These are phyloP conservation scores for Stylonectria norvegica DNA, from an alignment of 2,329 filamentous ascomycete species.

Conservation along the genomic window DNA sequence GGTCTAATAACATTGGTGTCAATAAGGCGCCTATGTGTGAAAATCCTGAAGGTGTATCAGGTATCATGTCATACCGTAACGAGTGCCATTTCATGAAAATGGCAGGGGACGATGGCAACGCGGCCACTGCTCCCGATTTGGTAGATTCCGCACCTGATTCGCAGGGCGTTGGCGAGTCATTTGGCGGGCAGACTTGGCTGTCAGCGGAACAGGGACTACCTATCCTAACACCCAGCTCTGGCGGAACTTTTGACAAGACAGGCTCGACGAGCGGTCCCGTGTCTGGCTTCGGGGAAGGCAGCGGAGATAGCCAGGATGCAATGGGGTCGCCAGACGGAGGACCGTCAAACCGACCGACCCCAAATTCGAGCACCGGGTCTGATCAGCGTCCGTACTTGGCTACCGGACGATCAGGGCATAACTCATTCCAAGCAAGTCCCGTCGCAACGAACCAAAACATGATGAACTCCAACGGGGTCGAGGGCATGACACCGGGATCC, in stretches of 20 bases:
- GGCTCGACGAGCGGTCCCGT: slow-evolving; percentile 26
- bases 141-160: slow-evolving; percentile 32
- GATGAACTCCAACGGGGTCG: slow-evolving; percentile 36
- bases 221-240: slow-evolving; percentile 34
- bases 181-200: slow-evolving; percentile 37
- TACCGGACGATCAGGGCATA: slow-evolving; percentile 36
- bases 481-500: slow-evolving; percentile 32
- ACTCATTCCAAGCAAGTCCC: slow-evolving; percentile 53
- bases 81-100: slow-evolving; percentile 43
- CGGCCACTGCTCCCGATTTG: slow-evolving; percentile 38
- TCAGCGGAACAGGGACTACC: slow-evolving; percentile 37
- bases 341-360: slow-evolving; percentile 54
- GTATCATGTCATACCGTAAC: slow-evolving; percentile 44
- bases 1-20: slow-evolving; percentile 16
- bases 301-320: slow-evolving; percentile 44
- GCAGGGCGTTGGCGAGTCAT: slow-evolving; percentile 22
- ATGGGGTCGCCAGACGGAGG: slow-evolving; percentile 49
- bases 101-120: slow-evolving; percentile 39
- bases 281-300: slow-evolving; percentile 41
- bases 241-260: slow-evolving; percentile 34
- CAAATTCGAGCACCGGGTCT: slow-evolving; percentile 49
- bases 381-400: slow-evolving; percentile 28
- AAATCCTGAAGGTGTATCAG: slow-evolving; percentile 35
- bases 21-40: slow-evolving; percentile 30
- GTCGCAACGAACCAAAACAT: slow-evolving; percentile 43